Percentiles rank a stretch among this genome's conserved stretches.
Evolutionary conservation across 2,329 filamentous ascomycete genomes (phyloP).

Genomic region (Colletotrichum cereale): DNA sequence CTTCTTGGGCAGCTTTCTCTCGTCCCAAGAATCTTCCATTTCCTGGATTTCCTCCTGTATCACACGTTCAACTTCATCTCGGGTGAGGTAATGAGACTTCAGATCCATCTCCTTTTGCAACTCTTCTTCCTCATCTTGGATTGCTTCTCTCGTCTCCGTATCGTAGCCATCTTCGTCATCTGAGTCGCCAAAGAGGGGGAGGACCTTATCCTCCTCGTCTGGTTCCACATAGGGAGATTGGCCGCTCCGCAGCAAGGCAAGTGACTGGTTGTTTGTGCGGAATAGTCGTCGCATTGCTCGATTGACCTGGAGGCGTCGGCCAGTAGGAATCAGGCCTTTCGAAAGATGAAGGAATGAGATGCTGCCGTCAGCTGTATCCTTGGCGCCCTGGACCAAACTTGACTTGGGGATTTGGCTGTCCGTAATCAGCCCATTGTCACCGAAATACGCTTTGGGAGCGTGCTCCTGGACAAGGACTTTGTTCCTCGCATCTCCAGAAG

Average conservation of each 20-base stretch:
- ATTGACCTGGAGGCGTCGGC: constrained; percentile 59
- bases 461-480: constrained; percentile 41
- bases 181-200: constrained; percentile 46
- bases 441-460: constrained; percentile 51
- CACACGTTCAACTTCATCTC: constrained; percentile 61
- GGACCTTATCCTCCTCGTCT: constrained; percentile 54
- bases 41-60: constrained; percentile 67
- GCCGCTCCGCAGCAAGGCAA: constrained; percentile 27
- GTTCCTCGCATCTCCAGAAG: background rate
- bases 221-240: constrained; percentile 66
- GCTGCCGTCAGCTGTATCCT: constrained; percentile 27
- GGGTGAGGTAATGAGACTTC: constrained; percentile 50
- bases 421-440: constrained; percentile 47
- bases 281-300: constrained; percentile 57
- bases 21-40: constrained; percentile 68
- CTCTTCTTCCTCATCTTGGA: constrained; percentile 66
- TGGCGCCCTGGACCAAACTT: background rate
- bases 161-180: constrained; percentile 65
- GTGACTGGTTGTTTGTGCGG: constrained; percentile 39
- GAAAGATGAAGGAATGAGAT: background rate
- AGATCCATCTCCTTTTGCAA: constrained; percentile 38
- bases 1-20: constrained; percentile 67
- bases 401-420: constrained; percentile 31
- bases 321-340: constrained; percentile 50
- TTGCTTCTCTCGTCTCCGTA: constrained; percentile 70